Evolutionary conservation across 1,284 basidiomycete genomes (phyloP).

Genomic region (Rhizoctonia solani): DNA sequence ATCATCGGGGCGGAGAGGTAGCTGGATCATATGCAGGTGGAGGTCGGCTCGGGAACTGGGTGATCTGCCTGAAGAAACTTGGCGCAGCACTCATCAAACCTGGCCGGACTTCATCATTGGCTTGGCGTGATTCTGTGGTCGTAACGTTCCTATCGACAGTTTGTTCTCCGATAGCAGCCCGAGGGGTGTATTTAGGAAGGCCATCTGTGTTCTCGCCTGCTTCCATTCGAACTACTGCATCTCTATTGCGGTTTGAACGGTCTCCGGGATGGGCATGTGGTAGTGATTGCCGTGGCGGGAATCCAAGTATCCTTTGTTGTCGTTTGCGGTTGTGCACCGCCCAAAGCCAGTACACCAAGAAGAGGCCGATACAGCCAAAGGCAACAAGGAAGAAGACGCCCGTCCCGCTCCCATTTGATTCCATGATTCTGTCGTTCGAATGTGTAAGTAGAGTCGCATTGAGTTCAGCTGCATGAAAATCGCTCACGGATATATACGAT

Average conservation of each 20-base stretch:
- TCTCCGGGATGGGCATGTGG: not conserved
- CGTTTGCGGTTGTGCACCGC: constrained; percentile 17
- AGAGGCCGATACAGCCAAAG: not conserved
- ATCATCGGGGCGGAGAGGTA: not conserved
- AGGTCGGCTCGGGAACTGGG: not conserved
- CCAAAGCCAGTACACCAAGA: constrained; percentile 10
- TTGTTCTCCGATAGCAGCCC: constrained; percentile 9
- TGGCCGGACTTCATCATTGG: not conserved
- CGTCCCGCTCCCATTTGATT: not conserved
- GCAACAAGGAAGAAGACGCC: constrained; percentile 23
- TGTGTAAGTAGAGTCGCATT: not conserved
- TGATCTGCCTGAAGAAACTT: constrained; percentile 14
- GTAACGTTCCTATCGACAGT: constrained; percentile 8
- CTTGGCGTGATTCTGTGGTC: not conserved
- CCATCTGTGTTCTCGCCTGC: constrained; percentile 24
- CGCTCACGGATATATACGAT: no score
- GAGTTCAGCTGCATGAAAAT: no score
- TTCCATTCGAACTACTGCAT: constrained; percentile 18
- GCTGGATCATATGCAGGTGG: constrained; percentile 31
- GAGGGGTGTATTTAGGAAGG: constrained; percentile 23
- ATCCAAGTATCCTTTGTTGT: not conserved
- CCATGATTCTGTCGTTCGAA: not conserved
- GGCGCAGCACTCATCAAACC: constrained; percentile 5
- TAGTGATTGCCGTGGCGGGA: no score
- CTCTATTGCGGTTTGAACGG: not conserved